phyloP scores from a whole-genome alignment of 176 grass and related monocot species.

The Carex pumila region DNA sequence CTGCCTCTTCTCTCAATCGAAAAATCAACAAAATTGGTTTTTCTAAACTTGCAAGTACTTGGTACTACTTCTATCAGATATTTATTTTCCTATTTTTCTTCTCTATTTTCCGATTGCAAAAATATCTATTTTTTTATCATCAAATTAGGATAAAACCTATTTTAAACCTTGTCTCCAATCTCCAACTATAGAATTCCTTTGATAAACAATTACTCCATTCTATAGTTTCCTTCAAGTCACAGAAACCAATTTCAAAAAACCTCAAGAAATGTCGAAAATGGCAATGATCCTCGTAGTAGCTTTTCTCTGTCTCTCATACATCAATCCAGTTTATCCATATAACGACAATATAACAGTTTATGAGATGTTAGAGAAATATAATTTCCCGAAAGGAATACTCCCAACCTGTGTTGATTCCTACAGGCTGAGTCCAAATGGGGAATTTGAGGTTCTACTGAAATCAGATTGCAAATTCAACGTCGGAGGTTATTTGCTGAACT shows the following conservation, averaged over 20 bases:
- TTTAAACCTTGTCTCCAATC: not conserved
- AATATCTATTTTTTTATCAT: not conserved
- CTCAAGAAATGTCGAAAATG: not conserved
- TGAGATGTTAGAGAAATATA: slow-evolving; percentile 40
- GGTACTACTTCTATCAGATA: not conserved
- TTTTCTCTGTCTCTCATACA: not conserved
- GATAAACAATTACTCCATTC: not conserved
- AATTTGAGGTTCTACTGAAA: slow-evolving; percentile 28
- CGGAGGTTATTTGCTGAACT: slow-evolving; percentile 33
- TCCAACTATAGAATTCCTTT: not conserved
- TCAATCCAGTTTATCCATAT: not conserved
- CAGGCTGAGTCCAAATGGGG: slow-evolving; percentile 13
- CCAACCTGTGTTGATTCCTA: slow-evolving; percentile 27
- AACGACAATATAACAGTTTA: slow-evolving; percentile 22
- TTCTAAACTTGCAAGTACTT: not conserved
- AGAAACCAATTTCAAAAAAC: not conserved
- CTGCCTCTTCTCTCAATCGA: not conserved
- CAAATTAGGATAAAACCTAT: not conserved
- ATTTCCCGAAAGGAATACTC: slow-evolving; percentile 44
- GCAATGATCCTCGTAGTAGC: not conserved
- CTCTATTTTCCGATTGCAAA: not conserved
- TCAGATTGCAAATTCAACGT: slow-evolving; percentile 31
- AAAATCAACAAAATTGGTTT: no score
- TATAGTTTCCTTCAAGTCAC: not conserved
- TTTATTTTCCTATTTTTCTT: not conserved